Evolutionary conservation across 108 stramenopile genomes (phyloP), one percentile per base, ranked within the genome.

Genomic region (Bacterosira constricta): DNA sequence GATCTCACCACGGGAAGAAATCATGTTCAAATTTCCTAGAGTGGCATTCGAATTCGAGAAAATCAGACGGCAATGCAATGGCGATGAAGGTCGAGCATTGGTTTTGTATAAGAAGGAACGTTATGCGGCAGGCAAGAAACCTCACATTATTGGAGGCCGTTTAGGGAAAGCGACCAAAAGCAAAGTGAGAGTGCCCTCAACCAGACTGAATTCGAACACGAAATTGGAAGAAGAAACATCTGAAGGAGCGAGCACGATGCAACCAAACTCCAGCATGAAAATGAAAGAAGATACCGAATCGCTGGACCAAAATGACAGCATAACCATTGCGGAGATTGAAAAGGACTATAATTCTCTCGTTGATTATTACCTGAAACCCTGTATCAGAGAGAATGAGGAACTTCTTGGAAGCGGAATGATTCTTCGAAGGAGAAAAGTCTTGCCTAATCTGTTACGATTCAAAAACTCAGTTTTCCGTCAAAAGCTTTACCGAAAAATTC

Each of bases 351-450:
- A 49, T 8, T 1, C 27, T 0, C 47, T 70, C 9, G 49, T 42
- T 34, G 35, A 60, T 2, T 29, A 50, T 26, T 70, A 70, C n/a
- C 55, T 70, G 44, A 6, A 35, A n/a, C 69, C 69, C 1, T 23
- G 30, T 30, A 21, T 49, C 3, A 21, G 69, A 45, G 11, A 50
- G 26, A 49, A 70, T 45, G 69, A 70, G 45, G 69, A 70, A 32
- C 69, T 70, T 6, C 30, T 37, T 49, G 47, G 55, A 4, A 25
- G 45, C 15, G 69, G 69, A 25, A 70, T 70, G 58, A 21, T 37
- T 6, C 20, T 70, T 46, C 45, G 69, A 59, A 34, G 49, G 34
- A 70, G 38, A 50, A 34, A 0, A 15, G 58, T 25, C 1, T 36
- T 1, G 0, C 50, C 46, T 47, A 38, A 23, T 27, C 9, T 70